Evolutionary conservation across 2,329 filamentous ascomycete species (phyloP), one percentile per base, ranked within the genome.

Genomic region (Ceratocystis cubensis): DNA sequence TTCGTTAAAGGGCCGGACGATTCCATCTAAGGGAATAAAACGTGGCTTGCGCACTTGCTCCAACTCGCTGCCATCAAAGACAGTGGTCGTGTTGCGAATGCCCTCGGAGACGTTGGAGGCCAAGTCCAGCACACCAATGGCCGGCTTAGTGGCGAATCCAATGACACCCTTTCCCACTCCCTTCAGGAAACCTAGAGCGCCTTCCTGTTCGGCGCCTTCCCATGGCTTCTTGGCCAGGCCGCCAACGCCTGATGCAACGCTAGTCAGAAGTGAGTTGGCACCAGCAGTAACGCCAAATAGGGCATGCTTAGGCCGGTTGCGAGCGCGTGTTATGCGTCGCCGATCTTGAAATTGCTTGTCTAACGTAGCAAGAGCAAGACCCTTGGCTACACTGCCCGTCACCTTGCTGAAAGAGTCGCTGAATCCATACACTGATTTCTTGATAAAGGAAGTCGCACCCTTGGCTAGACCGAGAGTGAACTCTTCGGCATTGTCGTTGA

Each of bases 301-400:
- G 3, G 94, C 95, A 74, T 99, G 94, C 79, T 99, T 99, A 2
- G 94, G 95, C 69, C 93, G 82, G 76, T 99, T 99, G 61, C 95
- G 85, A 33, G 91, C 89, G 68, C 91, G 86, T 2, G 92, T 92
- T 81, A 97, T 99, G 67, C 95, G 89, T 65, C 94, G 87, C 68
- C 93, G 87, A 75, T 97, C 92, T 75, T 99, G 95, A 78, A 97
- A 99, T 74, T 99, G 93, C 76, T 99, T 97, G 79, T 99, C 94
- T 70, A 99, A 83, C 4, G 93, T 96, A 20, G 94, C 94, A 44
- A 92, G 94, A 1, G 94, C 91, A 61, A 99, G 84, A 68, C 94
- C 94, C 78, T 99, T 99, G 71, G 92, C 95, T 76, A 99, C 88
- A 75, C 91, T 96, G 65, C 95, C 95, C 1, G 95, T 99, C 74